Base-by-base conservation (phyloP, 371 early-diverging fungal genomes). In the Mucor irregularis region DNA sequence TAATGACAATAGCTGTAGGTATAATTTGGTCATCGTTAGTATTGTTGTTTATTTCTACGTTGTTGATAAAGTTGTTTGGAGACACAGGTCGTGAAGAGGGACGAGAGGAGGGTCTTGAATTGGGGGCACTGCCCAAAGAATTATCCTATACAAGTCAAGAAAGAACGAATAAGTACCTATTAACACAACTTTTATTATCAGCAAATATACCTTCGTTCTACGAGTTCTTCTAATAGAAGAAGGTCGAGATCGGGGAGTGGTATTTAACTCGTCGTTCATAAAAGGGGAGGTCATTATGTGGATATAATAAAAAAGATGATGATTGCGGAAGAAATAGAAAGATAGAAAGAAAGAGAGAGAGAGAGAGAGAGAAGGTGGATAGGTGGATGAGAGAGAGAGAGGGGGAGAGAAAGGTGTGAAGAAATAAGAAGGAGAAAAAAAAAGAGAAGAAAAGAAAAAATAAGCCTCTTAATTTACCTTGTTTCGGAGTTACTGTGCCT, bases 1-100 rank as follows among this genome's bases (percentile, higher is more conserved):
- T 91, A 57, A 91, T 89, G 22, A 90, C 92, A 56, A 91, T 82
- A 3, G 90, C 90, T 22, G 85, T 90, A 16, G 89, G 87, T 44
- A 87, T 89, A 33, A 68, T 61, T 21, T 56, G 63, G 22, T 63
- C 66, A 2, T 59, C 26, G 34, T 66, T 59, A 24, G 48, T 53
- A n/a, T n/a, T 4, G 13, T 21, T 21, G 24, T 22, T 42, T 3
- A 25, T 24, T 42, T 42, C 42, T 25, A 24, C 4, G 24, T 42
- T 42, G 24, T 42, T 42, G 46, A 21, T 45, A 16, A 40, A 43
- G 44, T 46, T 49, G 39, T 35, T 51, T 26, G 70, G 70, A 8
- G 70, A 66, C 5, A 51, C 48, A 30, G 66, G 66, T 10, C 70
- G 70, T 38, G 66, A 65, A 22, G 62, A 29, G 29, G 70, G 63